Conservation (phyloP, 1,139 yeast species). For the Pichia sp. region DNA sequence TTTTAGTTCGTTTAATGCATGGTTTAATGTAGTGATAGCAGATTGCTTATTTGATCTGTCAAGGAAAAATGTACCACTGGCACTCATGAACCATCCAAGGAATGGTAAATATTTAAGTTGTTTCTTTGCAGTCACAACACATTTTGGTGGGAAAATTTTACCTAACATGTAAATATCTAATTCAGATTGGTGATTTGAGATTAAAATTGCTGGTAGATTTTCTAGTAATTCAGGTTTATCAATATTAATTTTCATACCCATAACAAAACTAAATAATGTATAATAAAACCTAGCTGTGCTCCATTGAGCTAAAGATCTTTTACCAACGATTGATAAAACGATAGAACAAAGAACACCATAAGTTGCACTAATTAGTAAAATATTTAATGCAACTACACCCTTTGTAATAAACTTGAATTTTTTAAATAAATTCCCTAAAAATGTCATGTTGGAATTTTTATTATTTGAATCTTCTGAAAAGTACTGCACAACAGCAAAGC, state of each 20-base stretch:
- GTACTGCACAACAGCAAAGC: conserved; percentile 7
- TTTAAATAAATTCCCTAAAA: conserved; percentile 23
- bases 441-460: conserved; percentile 9
- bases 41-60: conserved; percentile 76
- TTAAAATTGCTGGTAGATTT: conserved; percentile 68
- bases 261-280: conserved; percentile 45
- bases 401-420: conserved; percentile 47
- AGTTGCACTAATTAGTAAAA: conserved; percentile 55
- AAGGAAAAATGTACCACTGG: conserved; percentile 85
- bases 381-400: conserved; percentile 45
- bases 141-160: conserved; percentile 75
- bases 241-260: conserved; percentile 67
- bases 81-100: conserved; percentile 92
- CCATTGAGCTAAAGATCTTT: conserved; percentile 80
- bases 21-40: conserved; percentile 67
- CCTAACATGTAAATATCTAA: conserved; percentile 79
- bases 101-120: conserved; percentile 83
- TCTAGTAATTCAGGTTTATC: conserved; percentile 52
- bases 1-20: conserved; percentile 59
- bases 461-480: conserved; percentile 1
- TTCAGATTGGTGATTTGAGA: conserved; percentile 90
- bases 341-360: conserved; percentile 78
- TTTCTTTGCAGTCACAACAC: conserved; percentile 88
- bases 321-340: conserved; percentile 59
- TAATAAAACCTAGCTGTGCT: conserved; percentile 82